Percentiles rank a stretch among this genome's conserved stretches.
Evolutionary conservation across 2,329 filamentous ascomycete species (phyloP).

Genomic region (Trichoderma sp.): DNA sequence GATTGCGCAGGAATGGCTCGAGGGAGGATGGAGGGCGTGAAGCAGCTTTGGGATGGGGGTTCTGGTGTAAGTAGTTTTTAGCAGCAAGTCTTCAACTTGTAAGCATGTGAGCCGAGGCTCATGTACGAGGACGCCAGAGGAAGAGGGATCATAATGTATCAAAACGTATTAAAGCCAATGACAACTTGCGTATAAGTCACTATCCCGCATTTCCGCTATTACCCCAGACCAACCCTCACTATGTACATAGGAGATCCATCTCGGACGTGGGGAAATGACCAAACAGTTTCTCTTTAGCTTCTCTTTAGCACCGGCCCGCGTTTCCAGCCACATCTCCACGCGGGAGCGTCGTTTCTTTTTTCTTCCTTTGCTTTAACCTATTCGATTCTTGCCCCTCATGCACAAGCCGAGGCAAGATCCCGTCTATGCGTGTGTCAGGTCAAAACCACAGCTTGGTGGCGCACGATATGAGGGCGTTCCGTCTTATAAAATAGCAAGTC

Average conservation of each 20-base stretch:
- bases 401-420: slow-evolving; percentile 16
- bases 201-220: neutral
- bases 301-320: neutral
- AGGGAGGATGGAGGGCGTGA: slow-evolving; percentile 16
- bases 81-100: neutral
- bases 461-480: neutral
- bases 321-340: neutral
- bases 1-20: slow-evolving; percentile 28
- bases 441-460: neutral
- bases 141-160: neutral
- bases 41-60: neutral
- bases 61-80: neutral
- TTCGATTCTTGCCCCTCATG: neutral
- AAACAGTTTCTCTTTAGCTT: neutral
- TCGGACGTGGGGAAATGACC: neutral
- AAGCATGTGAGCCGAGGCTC: neutral
- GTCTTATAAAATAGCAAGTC: neutral
- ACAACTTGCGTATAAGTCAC: neutral
- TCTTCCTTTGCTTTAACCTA: neutral
- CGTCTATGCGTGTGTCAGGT: neutral
- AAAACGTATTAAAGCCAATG: neutral
- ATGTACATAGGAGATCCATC: neutral
- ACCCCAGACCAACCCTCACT: neutral
- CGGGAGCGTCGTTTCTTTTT: neutral
- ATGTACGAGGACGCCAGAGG: neutral